Base-by-base conservation (phyloP, 106 monocot genomes). In the Dactylorhiza incarnata region DNA sequence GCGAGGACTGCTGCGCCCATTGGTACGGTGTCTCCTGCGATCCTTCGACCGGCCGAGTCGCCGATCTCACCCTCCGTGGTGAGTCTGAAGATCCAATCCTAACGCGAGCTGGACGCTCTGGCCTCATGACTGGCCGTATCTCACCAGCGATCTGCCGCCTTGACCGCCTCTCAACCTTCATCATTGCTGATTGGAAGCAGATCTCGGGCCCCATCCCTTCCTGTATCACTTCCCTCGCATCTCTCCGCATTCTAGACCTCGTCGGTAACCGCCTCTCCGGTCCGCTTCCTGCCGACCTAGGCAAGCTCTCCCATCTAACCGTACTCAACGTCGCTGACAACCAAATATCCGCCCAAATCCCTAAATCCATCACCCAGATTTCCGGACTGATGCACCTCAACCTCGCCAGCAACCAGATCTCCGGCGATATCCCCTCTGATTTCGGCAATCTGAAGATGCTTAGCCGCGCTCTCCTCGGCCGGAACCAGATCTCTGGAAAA, bases 271-370 rank as follows among this genome's bases (percentile, higher is more conserved):
- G 74, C 46, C 62, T 95, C 83, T 71, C 90, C 24, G 95, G 95
- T 50, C 62, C 74, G 20, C 74, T 95, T 72, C 95, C 95, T 2
- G 9, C 73, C 67, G 54, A 75, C 71, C 76, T 90, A 44, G 90
- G 90, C 49, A 58, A 62, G 29, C 87, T 95, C 71, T 74, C 72
- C 74, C 77, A 76, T 63, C 90, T 95, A 53, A 81, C 90, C 67
- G 93, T 95, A 24, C 88, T 95, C 73, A 88, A 93, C 80, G 68
- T 95, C 78, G 92, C 93, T 72, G 95, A 90, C 56, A 95, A 95
- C 81, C 78, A 76, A 58, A 55, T 95, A 75, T 49, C 88, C 54
- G 93, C 93, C 25, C 4, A 16, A 43, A 88, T 95, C 53, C 95
- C 95, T 7, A 1, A 23, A 12, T 92, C 92, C 17, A 48, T 95